Base-by-base conservation (phyloP, 148 eudicot species). In the Vaccinium darrowii region DNA sequence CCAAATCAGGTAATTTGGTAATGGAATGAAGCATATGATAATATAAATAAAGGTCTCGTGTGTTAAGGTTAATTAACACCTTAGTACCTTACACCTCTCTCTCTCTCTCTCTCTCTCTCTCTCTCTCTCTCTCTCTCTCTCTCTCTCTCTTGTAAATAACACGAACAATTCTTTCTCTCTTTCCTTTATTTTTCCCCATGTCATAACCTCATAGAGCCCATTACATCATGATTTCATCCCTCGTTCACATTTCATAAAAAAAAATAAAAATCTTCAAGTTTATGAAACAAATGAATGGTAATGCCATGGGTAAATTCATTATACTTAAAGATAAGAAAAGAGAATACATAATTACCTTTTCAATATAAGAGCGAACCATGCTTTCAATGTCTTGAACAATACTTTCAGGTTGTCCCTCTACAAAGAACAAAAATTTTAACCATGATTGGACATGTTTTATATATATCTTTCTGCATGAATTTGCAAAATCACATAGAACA, bases 381-480 rank as follows among this genome's bases (percentile, higher is more conserved):
- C 90, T 88, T 87, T 93, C 95, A 57, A 93, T 93, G 85, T 93
- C 95, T 84, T 89, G 63, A 49, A 90, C 95, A 74, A 93, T 85
- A 87, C 83, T 90, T 81, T 93, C 93, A 80, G 93, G 90, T 85
- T 93, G 95, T 65, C 95, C 95, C 87, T 93, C 93, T 93, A 87
- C 83, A 83, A 76, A 80, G 84, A 90, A 78, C 56, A 50, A 80
- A 3, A 0, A 81, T 60, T 65, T 60, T 33, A 67, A 5, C 39
- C 72, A 53, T 60, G 36, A 62, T 80, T 36, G 30, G 30, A 82
- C 33, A 78, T 67, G 83, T 65, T 51, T 43, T 33, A 33, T 33
- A 36, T 12, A 67, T 23, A 33, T 57, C 54, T 18, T 83, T 15
- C 15, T 57, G 56, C 18, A 18, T 25, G 36, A 19, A 76, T 83